Evolutionary conservation across 129 eudicot species (phyloP), one percentile per base, ranked within the genome.

Genomic region (Pittosporum tobira): DNA sequence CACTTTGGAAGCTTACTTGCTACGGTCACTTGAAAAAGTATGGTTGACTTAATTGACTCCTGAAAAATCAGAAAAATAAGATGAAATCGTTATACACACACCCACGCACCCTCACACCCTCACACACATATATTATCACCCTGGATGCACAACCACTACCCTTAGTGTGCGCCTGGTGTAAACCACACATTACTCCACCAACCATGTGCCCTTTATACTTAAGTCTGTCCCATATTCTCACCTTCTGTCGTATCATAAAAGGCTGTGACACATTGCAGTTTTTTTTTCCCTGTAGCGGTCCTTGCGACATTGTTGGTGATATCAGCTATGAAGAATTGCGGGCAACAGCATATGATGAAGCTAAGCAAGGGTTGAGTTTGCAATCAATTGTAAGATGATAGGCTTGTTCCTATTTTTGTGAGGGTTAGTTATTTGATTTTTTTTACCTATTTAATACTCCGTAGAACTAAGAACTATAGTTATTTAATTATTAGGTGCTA

Each of bases 1-100:
- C 99, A 4, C 76, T 75, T 61, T 93, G 99, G 99, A 87, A 77
- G 77, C 99, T 93, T 59, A 93, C 96, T 54, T 93, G 99, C 64
- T 93, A 93, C 24, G 91, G 99, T 38, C 99, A 93, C 51, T 8
- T 20, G 51, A 81, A 74, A 69, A 56, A 72, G 96, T 93, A 87
- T 16, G 84, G 64, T 56, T 9, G 52, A 26, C 43, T 50, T 27
- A 51, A 62, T 71, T 52, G 53, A 18, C 18, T 21, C 29, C 60
- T n/a, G n/a, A n/a, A n/a, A n/a, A n/a, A n/a, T n/a, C n/a, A n/a
- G n/a, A n/a, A n/a, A n/a, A n/a, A n/a, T n/a, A n/a, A n/a, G n/a
- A n/a, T n/a, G n/a, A n/a, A n/a, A n/a, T n/a, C n/a, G n/a, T n/a
- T n/a, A n/a, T n/a, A n/a, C n/a, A n/a, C n/a, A n/a, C n/a, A n/a